Percentiles rank a stretch among this genome's conserved stretches.
These are phyloP conservation scores for Verticillium zaregamsianum DNA, from an alignment of 2,329 filamentous ascomycete genomes.

Conservation along the genomic window DNA sequence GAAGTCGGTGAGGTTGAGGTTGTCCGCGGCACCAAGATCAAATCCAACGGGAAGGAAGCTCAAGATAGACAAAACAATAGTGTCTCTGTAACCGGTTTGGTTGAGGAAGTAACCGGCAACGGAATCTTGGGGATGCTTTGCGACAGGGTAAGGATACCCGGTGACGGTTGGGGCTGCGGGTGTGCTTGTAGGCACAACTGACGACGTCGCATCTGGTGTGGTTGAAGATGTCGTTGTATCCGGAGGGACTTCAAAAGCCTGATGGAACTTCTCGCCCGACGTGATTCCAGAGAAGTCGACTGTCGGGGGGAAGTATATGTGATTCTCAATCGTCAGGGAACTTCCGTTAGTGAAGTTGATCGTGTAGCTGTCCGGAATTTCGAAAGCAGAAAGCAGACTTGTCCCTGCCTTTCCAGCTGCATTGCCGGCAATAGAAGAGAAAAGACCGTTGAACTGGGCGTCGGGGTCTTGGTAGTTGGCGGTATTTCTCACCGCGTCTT, in stretches of 20 bases:
- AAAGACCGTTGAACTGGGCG: constrained; percentile 14
- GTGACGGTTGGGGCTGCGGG: background rate
- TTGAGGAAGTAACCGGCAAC: constrained; percentile 23
- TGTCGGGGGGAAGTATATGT: background rate
- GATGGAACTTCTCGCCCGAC: constrained; percentile 3
- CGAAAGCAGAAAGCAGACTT: background rate
- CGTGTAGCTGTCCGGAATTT: constrained; percentile 2
- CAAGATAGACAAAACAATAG: constrained; percentile 19
- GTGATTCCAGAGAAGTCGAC: background rate
- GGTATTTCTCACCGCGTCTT: background rate
- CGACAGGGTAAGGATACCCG: constrained; percentile 19
- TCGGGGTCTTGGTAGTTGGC: constrained; percentile 15
- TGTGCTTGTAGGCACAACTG: background rate
- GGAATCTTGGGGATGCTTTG: constrained; percentile 16
- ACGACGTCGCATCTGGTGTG: background rate
- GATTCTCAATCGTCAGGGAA: background rate
- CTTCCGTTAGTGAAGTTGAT: constrained; percentile 10
- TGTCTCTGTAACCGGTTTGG: constrained; percentile 20
- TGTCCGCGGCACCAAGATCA: background rate
- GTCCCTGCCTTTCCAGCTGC: background rate
- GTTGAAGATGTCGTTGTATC: background rate
- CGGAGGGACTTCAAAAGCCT: constrained; percentile 4
- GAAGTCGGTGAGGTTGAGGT: constrained; percentile 5
- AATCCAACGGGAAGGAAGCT: constrained; percentile 13
- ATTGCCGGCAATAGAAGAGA: constrained; percentile 2